Conservation (phyloP, 805 yeast genomes). For the Metschnikowia colocasiae region DNA sequence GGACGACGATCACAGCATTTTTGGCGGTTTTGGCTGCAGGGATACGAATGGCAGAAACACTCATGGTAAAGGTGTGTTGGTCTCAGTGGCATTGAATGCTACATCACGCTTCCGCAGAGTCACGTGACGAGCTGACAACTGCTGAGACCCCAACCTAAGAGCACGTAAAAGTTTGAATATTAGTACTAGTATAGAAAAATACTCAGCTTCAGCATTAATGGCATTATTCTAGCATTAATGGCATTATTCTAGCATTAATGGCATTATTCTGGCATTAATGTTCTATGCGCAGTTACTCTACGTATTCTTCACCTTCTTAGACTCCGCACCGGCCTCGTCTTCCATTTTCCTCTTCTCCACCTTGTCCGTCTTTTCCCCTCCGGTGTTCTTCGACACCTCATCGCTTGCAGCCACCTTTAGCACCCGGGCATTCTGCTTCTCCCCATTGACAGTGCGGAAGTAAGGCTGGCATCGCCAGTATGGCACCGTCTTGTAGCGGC, state of each 20-base stretch:
- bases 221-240: too few relatives aligned
- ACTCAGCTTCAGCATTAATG: too few relatives aligned
- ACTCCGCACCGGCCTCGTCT: background rate
- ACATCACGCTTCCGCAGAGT: background rate
- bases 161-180: too few relatives aligned
- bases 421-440: slow-evolving; percentile 36
- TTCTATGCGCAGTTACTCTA: background rate
- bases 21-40: slow-evolving; percentile 31
- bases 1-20: slow-evolving; percentile 69
- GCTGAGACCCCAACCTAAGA: too few relatives aligned
- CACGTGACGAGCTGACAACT: background rate
- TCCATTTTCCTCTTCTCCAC: too few relatives aligned
- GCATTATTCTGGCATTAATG: too few relatives aligned
- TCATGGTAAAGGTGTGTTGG: slow-evolving; percentile 7
- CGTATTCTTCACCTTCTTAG: slow-evolving; percentile 3
- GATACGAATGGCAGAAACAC: slow-evolving; percentile 25
- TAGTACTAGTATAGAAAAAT: too few relatives aligned
- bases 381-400: slow-evolving; percentile 12
- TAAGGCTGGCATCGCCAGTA: slow-evolving; percentile 97
- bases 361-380: slow-evolving; percentile 2
- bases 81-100: background rate
- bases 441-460: slow-evolving; percentile 86
- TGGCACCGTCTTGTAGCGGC: slow-evolving; percentile 74
- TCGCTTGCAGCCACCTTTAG: slow-evolving; percentile 37
- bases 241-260: too few relatives aligned